phyloP scores from a whole-genome alignment of 2,329 filamentous ascomycete species.

The Aspergillus uvarum region DNA sequence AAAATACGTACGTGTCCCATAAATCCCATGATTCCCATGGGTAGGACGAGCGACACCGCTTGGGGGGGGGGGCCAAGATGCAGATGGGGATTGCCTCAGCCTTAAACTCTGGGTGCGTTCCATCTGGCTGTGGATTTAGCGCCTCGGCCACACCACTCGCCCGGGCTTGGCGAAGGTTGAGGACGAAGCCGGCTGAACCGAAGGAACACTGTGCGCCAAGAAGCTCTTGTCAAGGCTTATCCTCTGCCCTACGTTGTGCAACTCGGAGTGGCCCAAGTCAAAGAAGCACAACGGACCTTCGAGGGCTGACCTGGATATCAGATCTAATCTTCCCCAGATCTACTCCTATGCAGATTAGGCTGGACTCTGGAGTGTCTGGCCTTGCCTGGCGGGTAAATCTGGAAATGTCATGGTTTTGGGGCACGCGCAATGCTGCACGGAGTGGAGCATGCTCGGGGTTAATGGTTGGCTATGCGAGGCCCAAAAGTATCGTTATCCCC shows the following conservation, averaged over 20 bases:
- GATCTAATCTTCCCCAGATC: neutral
- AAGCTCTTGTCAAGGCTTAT: constrained; percentile 6
- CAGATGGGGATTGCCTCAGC: constrained; percentile 6
- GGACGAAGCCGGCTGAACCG: constrained; percentile 3
- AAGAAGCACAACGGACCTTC: neutral
- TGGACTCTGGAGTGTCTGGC: neutral
- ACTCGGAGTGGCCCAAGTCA: neutral
- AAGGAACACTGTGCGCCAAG: neutral
- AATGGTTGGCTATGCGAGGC: neutral
- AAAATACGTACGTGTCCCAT: constrained; percentile 5
- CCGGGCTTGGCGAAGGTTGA: constrained; percentile 1
- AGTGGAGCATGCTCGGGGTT: neutral
- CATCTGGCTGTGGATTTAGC: constrained; percentile 4
- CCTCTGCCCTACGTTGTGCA: neutral
- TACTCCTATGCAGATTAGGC: neutral
- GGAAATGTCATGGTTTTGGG: neutral
- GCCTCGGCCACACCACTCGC: constrained; percentile 3
- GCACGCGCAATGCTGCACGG: neutral
- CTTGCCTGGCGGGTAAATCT: neutral
- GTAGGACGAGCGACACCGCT: neutral
- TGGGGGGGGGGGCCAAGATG: neutral
- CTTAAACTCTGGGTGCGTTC: constrained; percentile 8
- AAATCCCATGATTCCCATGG: neutral
- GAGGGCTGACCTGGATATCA: neutral
- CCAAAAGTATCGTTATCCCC: neutral